Base-by-base conservation (phyloP, 257 asterid species). In the Penstemon newberryi region DNA sequence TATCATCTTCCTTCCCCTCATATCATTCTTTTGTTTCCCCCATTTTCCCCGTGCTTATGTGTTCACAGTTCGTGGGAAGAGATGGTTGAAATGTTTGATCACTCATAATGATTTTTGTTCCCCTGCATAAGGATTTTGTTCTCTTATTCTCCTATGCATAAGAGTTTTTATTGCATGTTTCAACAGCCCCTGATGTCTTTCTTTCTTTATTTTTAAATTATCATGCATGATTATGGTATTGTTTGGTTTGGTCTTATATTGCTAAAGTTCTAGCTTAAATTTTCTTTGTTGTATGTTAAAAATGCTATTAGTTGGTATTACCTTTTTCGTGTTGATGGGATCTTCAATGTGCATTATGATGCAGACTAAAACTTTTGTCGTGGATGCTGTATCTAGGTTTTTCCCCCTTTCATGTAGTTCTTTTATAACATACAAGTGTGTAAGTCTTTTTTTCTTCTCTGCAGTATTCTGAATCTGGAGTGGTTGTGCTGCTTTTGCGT, bases 391-490 rank as follows among this genome's bases (percentile, higher is more conserved):
- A 55, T 11, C 50, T 18, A 69, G 55, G 56, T 46, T 56, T 60
- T 50, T 46, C 39, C 39, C 56, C 45, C 47, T 11, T 50, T 62
- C 43, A 25, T 25, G 33, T 25, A 25, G 15, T 60, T 42, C 18
- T 63, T 38, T 60, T 42, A 54, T 67, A 46, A 49, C 18, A 42
- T 56, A 60, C 19, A 67, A 46, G 39, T 61, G 39, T 61, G 60
- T 70, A 38, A 60, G 45, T 67, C 10, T 67, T 13, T 19, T 70
- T 70, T 56, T 60, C 71, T 59, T 74, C 63, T 72, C 19, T 76
- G 77, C 84, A 93, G 99, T 84, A 78, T 73, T 71, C 83, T 52
- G 96, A 78, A 77, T 94, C 99, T 71, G 99, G 96, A 66, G 74
- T 94, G 74, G 82, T 78, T 51, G 78, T 91, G 78, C 85, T 94